Evolutionary conservation across 345 rosid genomes (phyloP).

Genomic region (Salix koriyanagi): DNA sequence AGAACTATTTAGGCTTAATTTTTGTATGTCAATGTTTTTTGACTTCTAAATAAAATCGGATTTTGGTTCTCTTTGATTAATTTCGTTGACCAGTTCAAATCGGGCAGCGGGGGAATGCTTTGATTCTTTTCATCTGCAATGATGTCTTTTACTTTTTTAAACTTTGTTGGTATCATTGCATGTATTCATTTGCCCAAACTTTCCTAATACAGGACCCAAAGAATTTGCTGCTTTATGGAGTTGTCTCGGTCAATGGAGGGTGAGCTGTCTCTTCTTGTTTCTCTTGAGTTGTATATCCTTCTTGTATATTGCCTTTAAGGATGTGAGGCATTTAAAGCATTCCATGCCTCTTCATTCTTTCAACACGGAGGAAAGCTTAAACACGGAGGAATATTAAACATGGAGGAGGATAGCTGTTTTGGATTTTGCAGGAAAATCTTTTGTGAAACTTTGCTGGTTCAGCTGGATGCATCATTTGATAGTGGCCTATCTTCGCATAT

Average conservation of each 20-base stretch:
- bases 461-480: not conserved
- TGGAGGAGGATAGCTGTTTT: not conserved
- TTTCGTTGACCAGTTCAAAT: not conserved
- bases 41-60: not conserved
- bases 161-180: not conserved
- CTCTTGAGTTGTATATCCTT: not conserved
- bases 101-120: not conserved
- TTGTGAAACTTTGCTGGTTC: not conserved
- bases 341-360: not conserved
- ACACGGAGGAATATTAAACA: not conserved
- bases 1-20: not conserved
- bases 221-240: slow-evolving; percentile 67
- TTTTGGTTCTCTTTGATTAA: not conserved
- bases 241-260: slow-evolving; percentile 68
- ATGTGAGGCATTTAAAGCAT: not conserved
- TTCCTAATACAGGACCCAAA: slow-evolving; percentile 38
- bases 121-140: not conserved
- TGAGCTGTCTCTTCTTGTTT: slow-evolving; percentile 24
- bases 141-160: not conserved
- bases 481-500: not conserved
- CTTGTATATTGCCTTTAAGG: not conserved
- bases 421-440: not conserved
- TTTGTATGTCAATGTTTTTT: not conserved
- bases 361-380: not conserved
- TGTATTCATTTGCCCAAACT: not conserved